Conservation (phyloP, 345 rosid species). For the Boechera stricta region DNA sequence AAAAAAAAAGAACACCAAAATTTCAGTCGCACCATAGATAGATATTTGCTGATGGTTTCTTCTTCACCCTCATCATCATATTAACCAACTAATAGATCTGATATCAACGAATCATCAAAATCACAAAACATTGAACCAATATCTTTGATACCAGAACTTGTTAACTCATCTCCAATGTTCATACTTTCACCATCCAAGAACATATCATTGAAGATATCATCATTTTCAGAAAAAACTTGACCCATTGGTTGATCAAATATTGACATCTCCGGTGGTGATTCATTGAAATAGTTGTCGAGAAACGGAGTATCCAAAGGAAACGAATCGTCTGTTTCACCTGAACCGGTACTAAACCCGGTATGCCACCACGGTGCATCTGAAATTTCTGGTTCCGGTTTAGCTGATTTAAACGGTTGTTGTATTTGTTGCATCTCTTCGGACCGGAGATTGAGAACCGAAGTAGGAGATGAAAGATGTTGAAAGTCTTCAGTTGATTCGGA, state of each 20-base stretch:
- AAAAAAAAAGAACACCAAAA: slow-evolving; percentile 36
- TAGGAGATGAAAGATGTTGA: slow-evolving; percentile 70
- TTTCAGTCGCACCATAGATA: slow-evolving; percentile 40
- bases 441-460: slow-evolving; percentile 73
- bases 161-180: slow-evolving; percentile 49
- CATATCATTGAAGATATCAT: slow-evolving; percentile 50
- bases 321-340: slow-evolving; percentile 51
- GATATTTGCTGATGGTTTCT: slow-evolving; percentile 27
- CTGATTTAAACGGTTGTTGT: slow-evolving; percentile 46
- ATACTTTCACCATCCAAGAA: slow-evolving; percentile 44
- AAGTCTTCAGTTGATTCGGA: slow-evolving; percentile 74
- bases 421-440: slow-evolving; percentile 56
- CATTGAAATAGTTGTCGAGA: slow-evolving; percentile 63
- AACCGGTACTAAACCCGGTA: slow-evolving; percentile 45
- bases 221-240: slow-evolving; percentile 44
- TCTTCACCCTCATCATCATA: slow-evolving; percentile 12
- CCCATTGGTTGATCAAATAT: slow-evolving; percentile 56
- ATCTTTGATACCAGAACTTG: slow-evolving; percentile 47
- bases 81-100: slow-evolving; percentile 61
- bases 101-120: slow-evolving; percentile 69
- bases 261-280: slow-evolving; percentile 52
- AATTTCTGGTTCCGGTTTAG: slow-evolving; percentile 27
- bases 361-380: slow-evolving; percentile 37
- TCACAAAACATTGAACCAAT: slow-evolving; percentile 62
- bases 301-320: slow-evolving; percentile 58